Conservation (phyloP, 2,329 filamentous ascomycete genomes). For the Colletotrichum sp. region DNA sequence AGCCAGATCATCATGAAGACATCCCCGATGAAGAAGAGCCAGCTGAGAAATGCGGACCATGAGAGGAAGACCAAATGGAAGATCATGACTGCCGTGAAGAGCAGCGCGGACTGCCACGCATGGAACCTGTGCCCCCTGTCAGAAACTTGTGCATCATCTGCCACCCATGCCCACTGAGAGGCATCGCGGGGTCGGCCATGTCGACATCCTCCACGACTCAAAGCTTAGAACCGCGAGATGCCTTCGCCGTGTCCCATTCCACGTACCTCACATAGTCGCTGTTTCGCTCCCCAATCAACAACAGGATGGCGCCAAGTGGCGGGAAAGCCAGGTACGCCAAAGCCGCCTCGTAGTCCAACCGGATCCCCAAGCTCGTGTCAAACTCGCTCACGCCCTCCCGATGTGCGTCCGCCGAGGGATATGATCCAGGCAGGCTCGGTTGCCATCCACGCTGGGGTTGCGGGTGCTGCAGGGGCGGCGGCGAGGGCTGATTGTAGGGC, state of each 20-base stretch:
- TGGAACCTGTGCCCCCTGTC: constrained; percentile 69
- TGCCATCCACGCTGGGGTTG: constrained; percentile 62
- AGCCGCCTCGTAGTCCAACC: constrained; percentile 89
- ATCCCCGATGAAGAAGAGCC: constrained; percentile 80
- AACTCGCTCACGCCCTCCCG: constrained; percentile 76
- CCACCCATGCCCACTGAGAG: not conserved
- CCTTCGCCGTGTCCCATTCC: not conserved
- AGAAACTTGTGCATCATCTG: not conserved
- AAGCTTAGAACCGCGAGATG: not conserved
- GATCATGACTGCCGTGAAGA: constrained; percentile 77
- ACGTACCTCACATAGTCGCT: constrained; percentile 92
- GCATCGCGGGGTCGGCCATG: not conserved
- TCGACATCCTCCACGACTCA: not conserved
- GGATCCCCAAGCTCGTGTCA: constrained; percentile 85
- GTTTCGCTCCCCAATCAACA: constrained; percentile 88
- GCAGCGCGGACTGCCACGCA: constrained; percentile 89
- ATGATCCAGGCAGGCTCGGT: constrained; percentile 37
- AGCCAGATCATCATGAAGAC: constrained; percentile 77
- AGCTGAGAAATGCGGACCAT: constrained; percentile 84
- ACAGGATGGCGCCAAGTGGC: constrained; percentile 81
- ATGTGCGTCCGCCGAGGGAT: constrained; percentile 41
- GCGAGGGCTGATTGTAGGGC: constrained; percentile 44
- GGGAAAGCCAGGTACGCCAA: constrained; percentile 87
- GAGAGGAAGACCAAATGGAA: constrained; percentile 80
- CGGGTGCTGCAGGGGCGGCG: constrained; percentile 54